Conservation (phyloP, 208 protist genomes). For the Lotmaria passim region DNA sequence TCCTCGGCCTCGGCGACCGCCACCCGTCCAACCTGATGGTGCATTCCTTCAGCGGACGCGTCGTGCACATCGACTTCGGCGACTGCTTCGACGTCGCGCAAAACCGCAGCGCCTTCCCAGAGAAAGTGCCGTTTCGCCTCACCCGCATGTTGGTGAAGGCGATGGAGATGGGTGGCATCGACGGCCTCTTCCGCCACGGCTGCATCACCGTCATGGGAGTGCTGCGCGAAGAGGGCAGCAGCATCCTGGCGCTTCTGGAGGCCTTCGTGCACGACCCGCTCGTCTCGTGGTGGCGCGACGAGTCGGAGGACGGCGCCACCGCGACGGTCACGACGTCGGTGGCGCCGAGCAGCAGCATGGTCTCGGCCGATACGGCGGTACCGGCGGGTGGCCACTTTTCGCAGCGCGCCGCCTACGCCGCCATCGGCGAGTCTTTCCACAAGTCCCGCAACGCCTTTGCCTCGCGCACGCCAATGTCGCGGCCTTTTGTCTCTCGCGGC, state of each 20-base stretch:
- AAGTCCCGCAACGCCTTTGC: constrained; percentile 33
- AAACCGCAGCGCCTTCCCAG: constrained; percentile 97
- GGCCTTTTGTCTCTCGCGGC: constrained; percentile 11
- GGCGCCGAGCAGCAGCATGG: constrained; percentile 25
- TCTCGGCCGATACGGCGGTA: constrained; percentile 9
- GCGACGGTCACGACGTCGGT: constrained; percentile 12
- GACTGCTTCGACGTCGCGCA: constrained; percentile 99
- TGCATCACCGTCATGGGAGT: constrained; percentile 98
- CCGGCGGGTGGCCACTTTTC: constrained; percentile 25
- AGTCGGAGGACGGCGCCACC: constrained; percentile 32
- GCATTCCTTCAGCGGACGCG: constrained; percentile 97
- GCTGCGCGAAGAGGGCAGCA: constrained; percentile 98
- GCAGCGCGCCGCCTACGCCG: constrained; percentile 41
- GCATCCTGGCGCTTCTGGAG: constrained; percentile 98
- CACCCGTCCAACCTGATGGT: constrained; percentile 99
- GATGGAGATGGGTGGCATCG: constrained; percentile 99
- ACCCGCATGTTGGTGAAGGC: constrained; percentile 99
- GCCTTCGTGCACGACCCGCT: constrained; percentile 99
- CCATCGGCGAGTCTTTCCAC: constrained; percentile 48
- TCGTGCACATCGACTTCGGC: constrained; percentile 99
- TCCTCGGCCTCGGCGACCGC: constrained; percentile 99
- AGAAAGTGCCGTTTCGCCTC: constrained; percentile 99
- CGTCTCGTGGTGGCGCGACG: constrained; percentile 98
- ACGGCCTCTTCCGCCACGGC: constrained; percentile 98
- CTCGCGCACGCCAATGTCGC: constrained; percentile 30